These are phyloP conservation scores for Phascolomyces articulosus DNA, from an alignment of 371 early-diverging fungal genomes.

Conservation along the genomic window DNA sequence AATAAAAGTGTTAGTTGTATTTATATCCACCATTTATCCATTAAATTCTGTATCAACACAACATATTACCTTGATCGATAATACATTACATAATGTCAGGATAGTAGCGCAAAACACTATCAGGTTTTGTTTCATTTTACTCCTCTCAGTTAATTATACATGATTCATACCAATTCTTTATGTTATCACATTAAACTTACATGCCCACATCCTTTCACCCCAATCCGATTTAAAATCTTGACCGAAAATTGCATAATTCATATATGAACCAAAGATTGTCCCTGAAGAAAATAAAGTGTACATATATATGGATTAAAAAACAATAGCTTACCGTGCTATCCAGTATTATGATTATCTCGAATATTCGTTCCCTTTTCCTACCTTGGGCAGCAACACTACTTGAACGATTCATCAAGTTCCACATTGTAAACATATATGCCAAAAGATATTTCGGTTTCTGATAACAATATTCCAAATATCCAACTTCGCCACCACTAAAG, in stretches of 20 bases:
- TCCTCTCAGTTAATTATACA: background rate
- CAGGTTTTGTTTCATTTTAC: too few relatives aligned
- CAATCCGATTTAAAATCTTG: conserved; percentile 29
- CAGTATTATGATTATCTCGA: too few relatives aligned
- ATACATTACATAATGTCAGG: conserved; percentile 25
- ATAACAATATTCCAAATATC: conserved; percentile 44
- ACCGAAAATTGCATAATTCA: conserved; percentile 47
- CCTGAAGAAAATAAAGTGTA: too few relatives aligned
- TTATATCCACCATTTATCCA: too few relatives aligned
- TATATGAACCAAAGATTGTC: conserved; percentile 44
- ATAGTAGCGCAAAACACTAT: conserved; percentile 37
- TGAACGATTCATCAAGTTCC: conserved; percentile 41
- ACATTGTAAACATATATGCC: conserved; percentile 41
- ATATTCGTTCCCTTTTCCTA: too few relatives aligned
- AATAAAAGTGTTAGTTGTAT: too few relatives aligned
- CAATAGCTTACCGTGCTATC: too few relatives aligned
- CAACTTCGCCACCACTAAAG: conserved; percentile 48
- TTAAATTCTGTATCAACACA: background rate
- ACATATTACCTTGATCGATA: conserved; percentile 26
- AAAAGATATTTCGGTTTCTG: conserved; percentile 41
- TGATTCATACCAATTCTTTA: background rate
- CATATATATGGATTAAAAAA: too few relatives aligned
- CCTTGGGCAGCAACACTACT: conserved; percentile 46
- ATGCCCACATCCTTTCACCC: conserved; percentile 40
- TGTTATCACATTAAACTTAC: conserved; percentile 17